Percentiles rank a stretch among this genome's conserved stretches.
Conservation (phyloP, 1,284 basidiomycete genomes). For the Tilletia caries region DNA sequence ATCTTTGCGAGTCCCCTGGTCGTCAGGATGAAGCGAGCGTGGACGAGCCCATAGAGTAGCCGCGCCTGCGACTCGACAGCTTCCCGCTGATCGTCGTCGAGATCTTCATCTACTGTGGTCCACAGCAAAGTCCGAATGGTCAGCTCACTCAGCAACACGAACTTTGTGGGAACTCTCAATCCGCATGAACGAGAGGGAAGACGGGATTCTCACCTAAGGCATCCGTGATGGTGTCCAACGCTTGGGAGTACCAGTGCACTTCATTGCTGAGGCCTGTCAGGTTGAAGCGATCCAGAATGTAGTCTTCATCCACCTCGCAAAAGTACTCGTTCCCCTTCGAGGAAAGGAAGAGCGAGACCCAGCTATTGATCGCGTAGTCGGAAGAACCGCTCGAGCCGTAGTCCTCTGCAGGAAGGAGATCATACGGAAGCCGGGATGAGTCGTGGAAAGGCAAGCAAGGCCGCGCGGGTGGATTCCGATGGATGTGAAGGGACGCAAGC, state of each 20-base stretch:
- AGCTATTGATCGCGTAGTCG: slow-evolving; percentile 73
- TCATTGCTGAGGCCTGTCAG: slow-evolving; percentile 94
- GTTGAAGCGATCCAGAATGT: slow-evolving; percentile 97
- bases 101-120: slow-evolving; percentile 34
- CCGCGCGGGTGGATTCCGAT: no score
- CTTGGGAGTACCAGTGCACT: slow-evolving; percentile 88
- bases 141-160: neutral
- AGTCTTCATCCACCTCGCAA: slow-evolving; percentile 98
- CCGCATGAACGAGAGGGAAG: neutral
- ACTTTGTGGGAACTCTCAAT: no score
- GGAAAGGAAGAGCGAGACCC: slow-evolving; percentile 98
- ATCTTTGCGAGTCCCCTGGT: slow-evolving; percentile 51
- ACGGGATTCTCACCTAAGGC: slow-evolving; percentile 29
- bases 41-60: slow-evolving; percentile 50
- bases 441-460: no score
- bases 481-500: no score
- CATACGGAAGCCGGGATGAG: no score
- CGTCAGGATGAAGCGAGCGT: slow-evolving; percentile 51
- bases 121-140: neutral
- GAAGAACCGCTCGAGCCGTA: slow-evolving; percentile 81
- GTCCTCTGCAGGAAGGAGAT: slow-evolving; percentile 61
- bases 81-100: slow-evolving; percentile 45
- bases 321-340: slow-evolving; percentile 89
- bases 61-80: slow-evolving; percentile 50
- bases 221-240: slow-evolving; percentile 84